Evolutionary conservation across 2,329 filamentous ascomycete genomes (phyloP).

Genomic region (Dissoconium aciculare): DNA sequence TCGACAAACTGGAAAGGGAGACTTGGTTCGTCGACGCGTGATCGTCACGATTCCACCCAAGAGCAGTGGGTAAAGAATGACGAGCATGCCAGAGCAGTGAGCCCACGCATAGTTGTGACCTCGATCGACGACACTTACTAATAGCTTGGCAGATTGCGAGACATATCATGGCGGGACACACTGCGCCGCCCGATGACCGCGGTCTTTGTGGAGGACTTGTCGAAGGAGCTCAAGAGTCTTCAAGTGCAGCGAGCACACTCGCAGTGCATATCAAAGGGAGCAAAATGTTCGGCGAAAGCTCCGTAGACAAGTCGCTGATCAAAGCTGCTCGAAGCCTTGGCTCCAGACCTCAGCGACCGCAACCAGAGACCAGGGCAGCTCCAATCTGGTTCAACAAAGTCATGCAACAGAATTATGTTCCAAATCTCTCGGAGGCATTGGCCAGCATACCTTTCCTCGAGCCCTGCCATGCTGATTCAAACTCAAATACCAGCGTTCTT

Average conservation of each 20-base stretch:
- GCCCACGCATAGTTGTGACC: no score
- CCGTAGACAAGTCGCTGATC: not conserved
- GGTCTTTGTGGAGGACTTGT: not conserved
- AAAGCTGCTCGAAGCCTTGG: not conserved
- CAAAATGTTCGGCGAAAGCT: not conserved
- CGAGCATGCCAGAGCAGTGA: no score
- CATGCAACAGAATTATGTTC: constrained; percentile 11
- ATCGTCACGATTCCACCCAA: constrained; percentile 1
- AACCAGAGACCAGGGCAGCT: not conserved
- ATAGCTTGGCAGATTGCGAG: no score
- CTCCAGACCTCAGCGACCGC: not conserved
- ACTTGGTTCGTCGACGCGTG: no score
- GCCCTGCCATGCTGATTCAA: constrained; percentile 20
- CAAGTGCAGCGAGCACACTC: not conserved
- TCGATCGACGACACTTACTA: no score
- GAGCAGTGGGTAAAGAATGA: not conserved
- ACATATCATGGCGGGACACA: not conserved
- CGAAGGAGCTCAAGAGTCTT: not conserved
- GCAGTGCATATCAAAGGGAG: not conserved
- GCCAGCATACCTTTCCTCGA: constrained; percentile 19
- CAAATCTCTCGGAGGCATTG: constrained; percentile 16
- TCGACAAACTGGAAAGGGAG: no score
- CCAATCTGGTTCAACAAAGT: constrained; percentile 12
- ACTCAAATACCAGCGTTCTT: constrained; percentile 19
- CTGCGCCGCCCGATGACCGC: not conserved